phyloP scores from a whole-genome alignment of 2,329 filamentous ascomycete genomes.

The Fusarium chaquense region DNA sequence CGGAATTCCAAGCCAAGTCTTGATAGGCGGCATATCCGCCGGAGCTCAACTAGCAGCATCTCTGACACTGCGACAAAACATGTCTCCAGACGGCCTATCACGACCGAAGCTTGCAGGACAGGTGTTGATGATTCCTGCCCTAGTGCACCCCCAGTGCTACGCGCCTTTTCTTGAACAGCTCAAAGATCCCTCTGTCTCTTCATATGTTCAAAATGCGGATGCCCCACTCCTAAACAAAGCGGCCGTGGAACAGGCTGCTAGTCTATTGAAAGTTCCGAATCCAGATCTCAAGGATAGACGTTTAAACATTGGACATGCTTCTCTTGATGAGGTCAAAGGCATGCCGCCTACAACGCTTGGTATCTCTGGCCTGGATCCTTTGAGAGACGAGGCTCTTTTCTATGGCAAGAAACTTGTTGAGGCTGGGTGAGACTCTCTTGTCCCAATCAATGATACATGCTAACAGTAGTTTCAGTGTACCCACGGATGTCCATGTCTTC shows the following conservation, averaged over 20 bases:
- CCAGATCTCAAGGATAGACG: conserved; percentile 49
- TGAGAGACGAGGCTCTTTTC: conserved; percentile 62
- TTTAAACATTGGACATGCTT: conserved; percentile 53
- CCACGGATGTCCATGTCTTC: conserved; percentile 62
- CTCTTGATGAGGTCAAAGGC: conserved; percentile 52
- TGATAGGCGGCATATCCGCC: conserved; percentile 63
- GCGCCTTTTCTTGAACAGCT: conserved; percentile 52
- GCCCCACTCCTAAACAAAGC: conserved; percentile 57
- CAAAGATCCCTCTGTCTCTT: conserved; percentile 56
- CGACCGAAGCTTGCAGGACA: conserved; percentile 60
- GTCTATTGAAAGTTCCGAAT: conserved; percentile 44
- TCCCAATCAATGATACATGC: background rate
- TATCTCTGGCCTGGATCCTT: conserved; percentile 60
- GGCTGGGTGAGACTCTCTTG: conserved; percentile 53
- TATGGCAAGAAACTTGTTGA: conserved; percentile 59
- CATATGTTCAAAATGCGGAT: conserved; percentile 58
- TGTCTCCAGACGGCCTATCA: conserved; percentile 31
- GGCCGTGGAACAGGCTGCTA: conserved; percentile 33
- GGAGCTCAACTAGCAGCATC: conserved; percentile 59
- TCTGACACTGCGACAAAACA: conserved; percentile 56
- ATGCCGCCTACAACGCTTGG: conserved; percentile 60
- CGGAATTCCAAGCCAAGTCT: conserved; percentile 44
- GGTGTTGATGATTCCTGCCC: conserved; percentile 62
- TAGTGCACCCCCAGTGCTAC: conserved; percentile 49
- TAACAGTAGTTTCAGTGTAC: conserved; percentile 52